Evolutionary conservation across 2,329 filamentous ascomycete species (phyloP).

Genomic region (Xylaria sp.): DNA sequence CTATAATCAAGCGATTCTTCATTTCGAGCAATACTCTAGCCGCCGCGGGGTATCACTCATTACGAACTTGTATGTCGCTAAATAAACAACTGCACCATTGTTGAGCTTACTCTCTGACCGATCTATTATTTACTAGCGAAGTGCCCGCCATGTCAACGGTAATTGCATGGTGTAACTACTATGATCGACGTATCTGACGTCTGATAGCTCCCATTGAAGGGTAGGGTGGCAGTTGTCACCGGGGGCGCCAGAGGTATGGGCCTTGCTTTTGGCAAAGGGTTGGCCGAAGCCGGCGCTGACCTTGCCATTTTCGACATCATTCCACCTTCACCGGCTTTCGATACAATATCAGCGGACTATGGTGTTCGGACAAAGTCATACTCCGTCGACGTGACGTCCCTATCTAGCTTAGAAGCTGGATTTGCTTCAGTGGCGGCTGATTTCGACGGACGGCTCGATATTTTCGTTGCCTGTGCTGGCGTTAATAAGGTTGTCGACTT

Average conservation of each 20-base stretch:
- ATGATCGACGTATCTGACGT: neutral
- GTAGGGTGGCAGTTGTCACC: conserved; percentile 53
- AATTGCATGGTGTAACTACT: no score
- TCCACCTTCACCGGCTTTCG: conserved; percentile 45
- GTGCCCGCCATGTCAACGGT: conserved; percentile 2
- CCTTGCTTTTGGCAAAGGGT: conserved; percentile 51
- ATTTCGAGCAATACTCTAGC: no score
- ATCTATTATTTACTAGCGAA: no score
- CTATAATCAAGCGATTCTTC: no score
- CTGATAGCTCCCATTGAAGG: conserved; percentile 53
- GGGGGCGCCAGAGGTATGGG: conserved; percentile 54
- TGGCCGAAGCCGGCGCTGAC: conserved; percentile 54
- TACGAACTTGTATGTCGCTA: no score
- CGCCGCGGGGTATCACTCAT: no score
- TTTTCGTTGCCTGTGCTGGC: conserved; percentile 46
- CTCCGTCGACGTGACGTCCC: conserved; percentile 47
- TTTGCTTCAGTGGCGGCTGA: conserved; percentile 36
- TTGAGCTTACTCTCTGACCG: no score
- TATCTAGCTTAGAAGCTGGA: conserved; percentile 37
- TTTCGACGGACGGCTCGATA: conserved; percentile 25
- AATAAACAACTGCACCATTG: no score
- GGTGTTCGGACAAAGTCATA: conserved; percentile 50
- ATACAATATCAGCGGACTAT: conserved; percentile 48
- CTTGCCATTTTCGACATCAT: conserved; percentile 56
- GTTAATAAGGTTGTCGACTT: conserved; percentile 52